Evolutionary conservation across 108 stramenopile genomes (phyloP), one percentile per base, ranked within the genome.

Genomic region (Nitzschia putrida): DNA sequence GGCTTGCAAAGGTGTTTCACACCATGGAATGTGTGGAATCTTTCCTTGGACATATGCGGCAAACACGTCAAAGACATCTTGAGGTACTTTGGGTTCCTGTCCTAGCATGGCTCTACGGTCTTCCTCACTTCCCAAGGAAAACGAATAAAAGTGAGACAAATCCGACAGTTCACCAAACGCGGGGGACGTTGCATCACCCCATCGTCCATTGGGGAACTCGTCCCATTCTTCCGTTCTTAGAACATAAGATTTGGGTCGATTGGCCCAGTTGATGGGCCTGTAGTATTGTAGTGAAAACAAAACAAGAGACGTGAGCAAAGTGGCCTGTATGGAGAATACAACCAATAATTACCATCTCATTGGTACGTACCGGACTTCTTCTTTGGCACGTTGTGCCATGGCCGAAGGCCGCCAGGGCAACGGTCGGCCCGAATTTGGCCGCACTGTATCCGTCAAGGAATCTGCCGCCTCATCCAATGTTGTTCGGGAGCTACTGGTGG

Each of bases 221-320:
- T 97, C 96, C 98, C 98, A 98, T 53, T 89, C 87, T 71, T 95
- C 94, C 8, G 98, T 98, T 40, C 98, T 74, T 79, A 88, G 81
- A 16, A 97, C 79, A 80, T 98, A 98, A 24, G 85, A 87, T 72
- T 92, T 88, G 7, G 96, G 98, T 12, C 98, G 86, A 69, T 98
- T 98, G 21, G 97, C 97, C 98, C 98, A 98, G 56, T 97, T 95
- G 70, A 98, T 98, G 20, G 98, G 98, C 58, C 65, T 66, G 44
- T 45, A 47, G 24, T 2, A 50, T 50, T 18, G 49, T 50, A n/a
- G 49, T 21, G 24, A n/a, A n/a, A n/a, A 25, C 12, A 22, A 55
- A 8, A 55, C 54, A 55, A 55, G 54, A 13, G 24, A 3, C 2
- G 22, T 13, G 37, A 34, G 58, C 2, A 20, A 16, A 12, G 26